phyloP scores from a whole-genome alignment of 768 basidiomycete species.

The Lepiota brunneoincarnata region DNA sequence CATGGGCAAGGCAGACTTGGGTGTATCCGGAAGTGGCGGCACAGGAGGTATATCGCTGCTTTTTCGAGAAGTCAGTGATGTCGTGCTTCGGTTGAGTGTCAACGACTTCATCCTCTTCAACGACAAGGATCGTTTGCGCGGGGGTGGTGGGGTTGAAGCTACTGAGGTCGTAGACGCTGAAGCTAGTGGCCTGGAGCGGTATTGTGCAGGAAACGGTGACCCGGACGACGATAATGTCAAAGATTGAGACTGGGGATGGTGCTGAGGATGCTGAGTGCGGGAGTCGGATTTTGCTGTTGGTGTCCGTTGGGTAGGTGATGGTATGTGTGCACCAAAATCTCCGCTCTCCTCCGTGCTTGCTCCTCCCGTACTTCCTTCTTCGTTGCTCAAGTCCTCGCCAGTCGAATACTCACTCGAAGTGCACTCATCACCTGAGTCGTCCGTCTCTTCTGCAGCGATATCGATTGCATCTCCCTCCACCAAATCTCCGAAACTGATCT shows the following conservation, averaged over 20 bases:
- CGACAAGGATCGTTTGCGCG: conserved; percentile 39
- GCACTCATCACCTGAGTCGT: conserved; percentile 46
- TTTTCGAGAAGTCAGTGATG: conserved; percentile 9
- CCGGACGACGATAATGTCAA: conserved; percentile 2
- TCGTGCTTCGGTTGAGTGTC: conserved; percentile 13
- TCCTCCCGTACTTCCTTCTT: conserved; percentile 15
- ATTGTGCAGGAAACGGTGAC: not conserved
- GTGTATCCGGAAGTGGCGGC: conserved; percentile 38
- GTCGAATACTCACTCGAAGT: conserved; percentile 39
- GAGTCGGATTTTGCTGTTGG: conserved; percentile 3
- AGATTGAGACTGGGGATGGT: conserved; percentile 10
- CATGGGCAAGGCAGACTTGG: conserved; percentile 6
- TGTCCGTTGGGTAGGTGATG: not conserved
- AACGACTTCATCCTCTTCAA: conserved; percentile 47
- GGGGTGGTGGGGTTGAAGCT: conserved; percentile 16
- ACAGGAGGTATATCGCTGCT: conserved; percentile 32
- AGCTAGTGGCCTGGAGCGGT: conserved; percentile 12
- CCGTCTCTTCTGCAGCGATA: conserved; percentile 69
- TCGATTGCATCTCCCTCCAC: conserved; percentile 79
- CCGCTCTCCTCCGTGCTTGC: conserved; percentile 27
- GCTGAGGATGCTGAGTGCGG: conserved; percentile 7
- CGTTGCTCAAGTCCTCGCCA: conserved; percentile 20
- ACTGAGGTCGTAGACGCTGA: not conserved
- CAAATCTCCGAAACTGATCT: conserved; percentile 80
- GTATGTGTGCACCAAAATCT: conserved; percentile 5